Percentiles rank a stretch among this genome's conserved stretches.
These are phyloP conservation scores for Teunomyces panamensis DNA, from an alignment of 805 yeast species.

Conservation along the genomic window DNA sequence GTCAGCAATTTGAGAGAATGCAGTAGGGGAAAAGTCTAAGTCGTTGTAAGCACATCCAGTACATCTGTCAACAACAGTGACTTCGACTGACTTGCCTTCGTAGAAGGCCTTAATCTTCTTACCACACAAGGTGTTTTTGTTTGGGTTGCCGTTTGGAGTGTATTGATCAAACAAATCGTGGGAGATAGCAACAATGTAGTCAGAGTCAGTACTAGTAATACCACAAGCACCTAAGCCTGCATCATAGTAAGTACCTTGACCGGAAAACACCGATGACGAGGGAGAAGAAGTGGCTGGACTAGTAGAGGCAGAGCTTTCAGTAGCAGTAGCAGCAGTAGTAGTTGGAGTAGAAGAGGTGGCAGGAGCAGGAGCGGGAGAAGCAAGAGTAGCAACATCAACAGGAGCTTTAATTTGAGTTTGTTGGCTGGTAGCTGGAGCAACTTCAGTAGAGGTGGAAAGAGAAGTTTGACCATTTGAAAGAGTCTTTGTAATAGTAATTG, in stretches of 20 bases:
- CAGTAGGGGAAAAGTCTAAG: slow-evolving; percentile 61
- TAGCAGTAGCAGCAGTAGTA: slow-evolving; percentile 9
- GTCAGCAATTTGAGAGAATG: slow-evolving; percentile 52
- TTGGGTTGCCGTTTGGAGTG: slow-evolving; percentile 34
- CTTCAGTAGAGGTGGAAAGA: slow-evolving; percentile 1
- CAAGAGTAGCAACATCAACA: neutral
- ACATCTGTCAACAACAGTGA: slow-evolving; percentile 57
- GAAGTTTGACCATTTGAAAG: neutral
- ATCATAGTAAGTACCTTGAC: slow-evolving; percentile 50
- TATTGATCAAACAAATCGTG: slow-evolving; percentile 36
- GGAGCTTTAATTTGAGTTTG: neutral
- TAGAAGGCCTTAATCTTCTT: slow-evolving; percentile 46
- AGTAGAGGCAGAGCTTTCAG: slow-evolving; percentile 6
- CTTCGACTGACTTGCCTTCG: slow-evolving; percentile 51
- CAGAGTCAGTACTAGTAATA: slow-evolving; percentile 39
- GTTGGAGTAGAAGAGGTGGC: slow-evolving; percentile 14
- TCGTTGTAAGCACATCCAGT: slow-evolving; percentile 49
- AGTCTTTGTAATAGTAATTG: neutral
- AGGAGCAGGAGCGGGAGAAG: slow-evolving; percentile 4
- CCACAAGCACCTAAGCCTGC: slow-evolving; percentile 59
- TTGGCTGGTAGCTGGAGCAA: neutral
- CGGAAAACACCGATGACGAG: slow-evolving; percentile 19
- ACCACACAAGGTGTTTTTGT: slow-evolving; percentile 52
- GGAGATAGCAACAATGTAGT: slow-evolving; percentile 53
- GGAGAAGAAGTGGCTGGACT: slow-evolving; percentile 7